Conservation (phyloP, 192 early-diverging fungal genomes). For the Chytriomyces sp. region DNA sequence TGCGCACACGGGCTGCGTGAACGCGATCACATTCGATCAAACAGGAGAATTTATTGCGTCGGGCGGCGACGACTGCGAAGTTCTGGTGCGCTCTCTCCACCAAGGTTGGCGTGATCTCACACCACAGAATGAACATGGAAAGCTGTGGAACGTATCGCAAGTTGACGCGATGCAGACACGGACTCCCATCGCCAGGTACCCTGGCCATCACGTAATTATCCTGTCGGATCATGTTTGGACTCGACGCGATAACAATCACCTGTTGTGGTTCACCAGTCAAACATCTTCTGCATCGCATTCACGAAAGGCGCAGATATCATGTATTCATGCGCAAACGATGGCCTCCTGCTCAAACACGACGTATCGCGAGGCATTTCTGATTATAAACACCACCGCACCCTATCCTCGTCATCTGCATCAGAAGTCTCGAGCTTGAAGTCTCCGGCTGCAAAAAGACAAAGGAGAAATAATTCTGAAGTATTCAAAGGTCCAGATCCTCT, state of each 20-base stretch:
- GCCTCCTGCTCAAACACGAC: constrained; percentile 9
- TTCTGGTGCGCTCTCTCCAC: background rate
- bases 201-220: background rate
- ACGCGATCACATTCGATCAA: constrained; percentile 21
- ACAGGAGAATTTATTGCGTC: constrained; percentile 21
- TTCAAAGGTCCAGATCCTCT: background rate
- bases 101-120: background rate
- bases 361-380: background rate
- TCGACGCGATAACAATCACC: too few relatives aligned
- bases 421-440: too few relatives aligned
- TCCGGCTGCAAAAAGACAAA: too few relatives aligned
- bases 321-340: constrained; percentile 32
- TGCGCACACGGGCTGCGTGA: constrained; percentile 29
- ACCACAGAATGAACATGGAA: background rate
- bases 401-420: background rate
- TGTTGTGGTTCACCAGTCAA: constrained; percentile 8
- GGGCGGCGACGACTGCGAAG: constrained; percentile 59
- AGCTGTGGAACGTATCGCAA: background rate
- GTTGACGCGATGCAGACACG: background rate
- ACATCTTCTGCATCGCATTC: constrained; percentile 32
- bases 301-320: background rate
- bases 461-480: too few relatives aligned
- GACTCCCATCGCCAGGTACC: background rate
- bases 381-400: background rate
- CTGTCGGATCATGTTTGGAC: background rate